Percentiles rank a stretch among this genome's conserved stretches.
phyloP scores from a whole-genome alignment of 352 stramenopile species.

The Phytophthora cryptogea region DNA sequence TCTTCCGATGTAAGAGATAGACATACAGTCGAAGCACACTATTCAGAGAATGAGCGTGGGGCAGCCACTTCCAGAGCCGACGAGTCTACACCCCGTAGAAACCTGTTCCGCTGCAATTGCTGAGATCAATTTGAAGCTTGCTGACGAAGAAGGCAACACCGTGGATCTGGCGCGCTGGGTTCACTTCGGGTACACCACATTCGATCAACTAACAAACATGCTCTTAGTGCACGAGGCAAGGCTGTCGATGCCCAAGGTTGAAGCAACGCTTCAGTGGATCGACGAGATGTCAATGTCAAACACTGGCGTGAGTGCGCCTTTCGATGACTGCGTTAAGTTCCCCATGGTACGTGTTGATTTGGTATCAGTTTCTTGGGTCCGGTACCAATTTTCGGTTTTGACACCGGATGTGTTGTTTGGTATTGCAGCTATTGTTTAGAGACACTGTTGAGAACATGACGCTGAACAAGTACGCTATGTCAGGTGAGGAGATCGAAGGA shows the following conservation, averaged over 20 bases:
- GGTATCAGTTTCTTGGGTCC: conserved; percentile 2
- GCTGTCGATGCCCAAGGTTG: not conserved
- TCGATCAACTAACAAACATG: conserved; percentile 3
- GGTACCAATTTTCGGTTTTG: not conserved
- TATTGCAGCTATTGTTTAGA: not conserved
- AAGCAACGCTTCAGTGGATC: conserved; percentile 1
- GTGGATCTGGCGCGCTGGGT: conserved; percentile 6
- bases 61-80: not conserved
- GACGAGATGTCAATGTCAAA: not conserved
- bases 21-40: not conserved
- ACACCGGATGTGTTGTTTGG: conserved; percentile 8
- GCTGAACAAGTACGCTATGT: not conserved
- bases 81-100: not conserved
- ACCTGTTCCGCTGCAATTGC: conserved; percentile 1
- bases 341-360: conserved; percentile 6
- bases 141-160: not conserved
- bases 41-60: conserved; percentile 2
- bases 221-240: conserved; percentile 8
- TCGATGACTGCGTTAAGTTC: not conserved
- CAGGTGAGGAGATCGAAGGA: conserved; percentile 9
- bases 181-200: conserved; percentile 3
- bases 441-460: conserved; percentile 8
- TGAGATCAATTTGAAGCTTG: conserved; percentile 2
- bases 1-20: not conserved
- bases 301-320: not conserved